A percentile compares a stretch with the other conserved stretches of the same genome.
phyloP scores from a whole-genome alignment of 306 rosid species.

The Sicyos edulis region DNA sequence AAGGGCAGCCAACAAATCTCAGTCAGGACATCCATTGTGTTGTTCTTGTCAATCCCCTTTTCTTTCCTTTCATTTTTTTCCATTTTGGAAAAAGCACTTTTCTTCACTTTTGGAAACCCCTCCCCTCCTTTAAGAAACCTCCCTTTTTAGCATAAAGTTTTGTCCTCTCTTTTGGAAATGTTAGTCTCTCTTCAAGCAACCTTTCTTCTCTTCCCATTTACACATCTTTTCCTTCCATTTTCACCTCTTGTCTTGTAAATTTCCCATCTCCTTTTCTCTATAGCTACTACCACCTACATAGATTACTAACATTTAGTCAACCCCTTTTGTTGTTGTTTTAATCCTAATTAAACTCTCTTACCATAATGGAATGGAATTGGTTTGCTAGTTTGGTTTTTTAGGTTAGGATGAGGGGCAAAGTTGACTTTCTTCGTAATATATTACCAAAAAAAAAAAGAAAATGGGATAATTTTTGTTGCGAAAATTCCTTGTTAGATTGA shows the following conservation, averaged over 20 bases:
- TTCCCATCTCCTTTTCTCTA: background rate
- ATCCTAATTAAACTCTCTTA: too few relatives aligned
- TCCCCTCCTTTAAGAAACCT: conserved; percentile 56
- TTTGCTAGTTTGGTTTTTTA: too few relatives aligned
- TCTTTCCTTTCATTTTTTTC: conserved; percentile 22
- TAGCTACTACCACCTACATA: too few relatives aligned
- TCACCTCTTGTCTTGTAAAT: conserved; percentile 29
- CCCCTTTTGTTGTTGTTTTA: background rate
- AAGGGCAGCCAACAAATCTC: conserved; percentile 52
- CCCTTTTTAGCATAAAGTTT: conserved; percentile 45
- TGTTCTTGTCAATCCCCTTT: conserved; percentile 57
- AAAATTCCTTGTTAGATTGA: too few relatives aligned
- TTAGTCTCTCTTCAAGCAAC: conserved; percentile 57
- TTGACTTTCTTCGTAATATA: too few relatives aligned
- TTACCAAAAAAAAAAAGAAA: too few relatives aligned
- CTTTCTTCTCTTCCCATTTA: conserved; percentile 4
- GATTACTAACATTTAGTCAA: background rate
- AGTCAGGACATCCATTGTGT: conserved; percentile 55
- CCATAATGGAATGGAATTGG: too few relatives aligned
- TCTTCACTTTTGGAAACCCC: conserved; percentile 42
- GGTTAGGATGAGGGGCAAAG: too few relatives aligned
- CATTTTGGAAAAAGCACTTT: conserved; percentile 35
- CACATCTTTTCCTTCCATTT: conserved; percentile 23
- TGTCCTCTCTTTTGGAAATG: conserved; percentile 36
- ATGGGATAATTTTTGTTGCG: too few relatives aligned